Evolutionary conservation across 148 eudicot genomes (phyloP).

Genomic region (Fallopia convolvulus): DNA sequence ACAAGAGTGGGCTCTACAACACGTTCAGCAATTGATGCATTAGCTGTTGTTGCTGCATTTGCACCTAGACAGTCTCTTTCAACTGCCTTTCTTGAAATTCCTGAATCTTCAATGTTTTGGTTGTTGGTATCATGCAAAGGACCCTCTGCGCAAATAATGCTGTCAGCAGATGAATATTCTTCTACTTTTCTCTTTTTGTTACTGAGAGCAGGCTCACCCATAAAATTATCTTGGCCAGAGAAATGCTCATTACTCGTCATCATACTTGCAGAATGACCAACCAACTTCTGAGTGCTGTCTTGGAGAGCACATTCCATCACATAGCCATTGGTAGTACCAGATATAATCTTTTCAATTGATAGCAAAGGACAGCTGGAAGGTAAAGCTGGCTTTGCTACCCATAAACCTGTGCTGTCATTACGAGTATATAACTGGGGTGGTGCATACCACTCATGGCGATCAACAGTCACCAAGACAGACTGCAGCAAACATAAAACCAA

Average conservation of each 20-base stretch:
- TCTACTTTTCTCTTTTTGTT: constrained; percentile 59
- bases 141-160: constrained; percentile 32
- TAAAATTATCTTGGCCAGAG: constrained; percentile 38
- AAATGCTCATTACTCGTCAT: constrained; percentile 51
- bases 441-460: constrained; percentile 97
- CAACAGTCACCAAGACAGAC: constrained; percentile 93
- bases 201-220: constrained; percentile 54
- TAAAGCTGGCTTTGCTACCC: constrained; percentile 58
- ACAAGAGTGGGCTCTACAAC: constrained; percentile 93
- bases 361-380: constrained; percentile 52
- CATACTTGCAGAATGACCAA: constrained; percentile 49
- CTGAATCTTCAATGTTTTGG: constrained; percentile 41
- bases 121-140: constrained; percentile 43
- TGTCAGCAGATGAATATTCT: constrained; percentile 58
- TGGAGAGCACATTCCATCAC: constrained; percentile 41
- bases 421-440: constrained; percentile 74
- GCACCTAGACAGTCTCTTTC: constrained; percentile 42
- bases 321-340: constrained; percentile 28
- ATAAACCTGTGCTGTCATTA: constrained; percentile 73
- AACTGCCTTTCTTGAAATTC: constrained; percentile 31
- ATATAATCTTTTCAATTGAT: constrained; percentile 24
- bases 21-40: constrained; percentile 85
- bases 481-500: constrained; percentile 24
- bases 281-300: constrained; percentile 32
- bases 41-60: constrained; percentile 33